These are phyloP conservation scores for Phytophthora sojae DNA, from an alignment of 352 stramenopile species.

Conservation along the genomic window DNA sequence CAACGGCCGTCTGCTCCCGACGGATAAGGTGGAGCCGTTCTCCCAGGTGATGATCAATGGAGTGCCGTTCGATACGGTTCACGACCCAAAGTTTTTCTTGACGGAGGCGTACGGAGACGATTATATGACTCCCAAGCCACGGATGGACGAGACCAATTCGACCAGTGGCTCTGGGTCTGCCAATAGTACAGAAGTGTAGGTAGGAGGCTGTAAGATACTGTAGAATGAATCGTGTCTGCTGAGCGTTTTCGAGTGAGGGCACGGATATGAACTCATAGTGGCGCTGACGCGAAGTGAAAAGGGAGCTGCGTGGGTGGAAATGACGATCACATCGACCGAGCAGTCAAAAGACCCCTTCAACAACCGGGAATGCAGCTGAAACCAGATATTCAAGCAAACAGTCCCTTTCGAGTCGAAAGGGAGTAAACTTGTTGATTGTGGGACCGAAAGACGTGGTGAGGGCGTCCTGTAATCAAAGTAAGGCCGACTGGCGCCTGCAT, in stretches of 20 bases:
- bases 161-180: neutral
- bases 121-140: constrained; percentile 38
- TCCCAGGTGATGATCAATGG: constrained; percentile 36
- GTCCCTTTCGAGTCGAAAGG: too few species aligned
- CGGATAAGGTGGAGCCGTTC: constrained; percentile 34
- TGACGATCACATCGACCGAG: too few species aligned
- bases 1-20: constrained; percentile 16
- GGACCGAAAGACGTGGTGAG: neutral
- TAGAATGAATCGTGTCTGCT: neutral
- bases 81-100: constrained; percentile 42
- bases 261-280: neutral
- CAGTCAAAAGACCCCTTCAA: too few species aligned
- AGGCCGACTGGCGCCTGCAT: too few species aligned
- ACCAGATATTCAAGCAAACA: too few species aligned
- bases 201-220: neutral
- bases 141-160: neutral
- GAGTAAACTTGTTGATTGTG: neutral
- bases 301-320: too few species aligned
- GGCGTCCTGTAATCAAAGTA: neutral
- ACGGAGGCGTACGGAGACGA: constrained; percentile 38
- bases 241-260: too few species aligned
- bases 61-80: too few species aligned
- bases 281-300: too few species aligned
- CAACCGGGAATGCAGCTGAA: too few species aligned
- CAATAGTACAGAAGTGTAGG: neutral